Base-by-base conservation (phyloP, 805 yeast genomes). In the Sugiyamaella lignohabitans region DNA sequence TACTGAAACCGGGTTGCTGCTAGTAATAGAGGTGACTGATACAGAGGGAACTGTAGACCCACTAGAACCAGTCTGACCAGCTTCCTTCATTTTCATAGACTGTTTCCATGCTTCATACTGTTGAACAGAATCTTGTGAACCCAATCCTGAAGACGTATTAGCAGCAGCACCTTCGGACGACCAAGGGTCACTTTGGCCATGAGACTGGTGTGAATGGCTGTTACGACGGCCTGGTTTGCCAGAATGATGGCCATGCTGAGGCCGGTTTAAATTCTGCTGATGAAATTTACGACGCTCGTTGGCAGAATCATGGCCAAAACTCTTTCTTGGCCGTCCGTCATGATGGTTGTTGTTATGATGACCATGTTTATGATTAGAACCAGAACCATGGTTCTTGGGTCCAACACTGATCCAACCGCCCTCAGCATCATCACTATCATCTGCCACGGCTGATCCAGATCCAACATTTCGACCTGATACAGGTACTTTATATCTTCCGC, bases 361-460 rank as follows among this genome's bases (percentile, higher is more conserved):
- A n/a, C n/a, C n/a, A n/a, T n/a, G n/a, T n/a, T 14, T 21, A 14
- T 27, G 8, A 27, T 8, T 27, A 27, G 8, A 8, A 27, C 11
- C 14, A 27, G 8, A 14, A 27, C 32, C 14, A 24, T 27, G 52
- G 40, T 48, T 49, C 42, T 55, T 55, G 17, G 59, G 51, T 11
- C 54, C 55, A 18, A 55, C 59, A 27, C 54, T 53, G 46, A 51
- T 51, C 59, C 59, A 55, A 14, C 59, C 58, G 20, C 54, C 58
- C 17, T 46, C 53, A 20, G 47, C 51, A 24, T 49, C 53, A 22
- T n/a, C 27, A 23, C 27, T 38, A 5, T 38, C 41, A 23, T 23
- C 20, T 5, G 24, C 6, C 8, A 27, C 32, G 14, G 32, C 32
- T 27, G 32, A 27, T 27, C 11, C 8, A 35, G 20, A 10, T 10